Base-by-base conservation (phyloP, 2,329 filamentous ascomycete species). In the Penicillium sp. region DNA sequence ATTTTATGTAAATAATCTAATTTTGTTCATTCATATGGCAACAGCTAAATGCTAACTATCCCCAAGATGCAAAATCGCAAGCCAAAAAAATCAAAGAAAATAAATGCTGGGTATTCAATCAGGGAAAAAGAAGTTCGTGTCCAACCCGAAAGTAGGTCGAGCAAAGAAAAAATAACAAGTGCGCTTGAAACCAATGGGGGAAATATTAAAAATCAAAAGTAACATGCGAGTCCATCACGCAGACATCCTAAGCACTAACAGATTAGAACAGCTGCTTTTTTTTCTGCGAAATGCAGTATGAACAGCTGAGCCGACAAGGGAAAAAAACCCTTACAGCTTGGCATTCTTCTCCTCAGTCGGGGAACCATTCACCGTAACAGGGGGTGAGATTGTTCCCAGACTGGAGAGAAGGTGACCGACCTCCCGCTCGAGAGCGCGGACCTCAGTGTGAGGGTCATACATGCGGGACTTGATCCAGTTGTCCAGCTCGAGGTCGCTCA, bases 361-460 rank as follows among this genome's bases (percentile, higher is more conserved):
- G 26, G 64, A 59, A n/a, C 66, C 66, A 45, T 61, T 67, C 50
- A 16, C 47, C 9, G 53, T 55, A 2, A 66, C 38, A n/a, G 59
- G 45, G 5, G 63, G 61, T 11, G 59, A 61, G 26, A 62, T 28
- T 48, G 62, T 61, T 22, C 69, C 67, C 55, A 73, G 61, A 45
- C 65, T 72, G 46, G 74, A 75, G 22, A 77, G 69, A 40, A 77
- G 65, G 47, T 73, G 69, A 33, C 75, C 75, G 42, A 79, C 75
- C 62, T 80, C 78, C 25, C 75, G 67, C 68, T 80, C 78, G 33
- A 80, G 64, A 40, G 72, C 69, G 54, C 73, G 67, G n/a, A 78
- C 77, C 66, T 80, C 78, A 14, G 67, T 69, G 65, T 78, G 75
- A 25, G 78, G 75, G 53, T 80, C 73, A 59, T 80, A 80, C 78